A percentile compares a stretch with the other conserved stretches of the same genome.
These are phyloP conservation scores for Penicillium antarcticum DNA, from an alignment of 495 filamentous ascomycete species.

Conservation along the genomic window DNA sequence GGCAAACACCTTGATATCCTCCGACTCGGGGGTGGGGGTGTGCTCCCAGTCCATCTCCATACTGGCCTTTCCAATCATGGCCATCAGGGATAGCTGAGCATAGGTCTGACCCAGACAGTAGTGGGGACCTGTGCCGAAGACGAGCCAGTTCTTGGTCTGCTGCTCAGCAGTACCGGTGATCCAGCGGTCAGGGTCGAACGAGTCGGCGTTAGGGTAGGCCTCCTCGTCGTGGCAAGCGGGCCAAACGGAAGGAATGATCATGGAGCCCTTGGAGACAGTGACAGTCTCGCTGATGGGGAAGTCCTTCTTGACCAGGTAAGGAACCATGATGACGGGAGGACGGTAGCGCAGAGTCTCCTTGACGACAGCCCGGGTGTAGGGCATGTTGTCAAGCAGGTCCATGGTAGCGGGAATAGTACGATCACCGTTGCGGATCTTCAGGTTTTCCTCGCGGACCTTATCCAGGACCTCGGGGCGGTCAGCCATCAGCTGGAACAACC, in stretches of 20 bases:
- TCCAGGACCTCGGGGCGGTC: slow-evolving; percentile 90
- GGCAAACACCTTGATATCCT: slow-evolving; percentile 98
- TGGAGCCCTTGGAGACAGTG: slow-evolving; percentile 87
- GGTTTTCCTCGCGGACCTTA: slow-evolving; percentile 89
- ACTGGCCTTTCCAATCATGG: slow-evolving; percentile 93
- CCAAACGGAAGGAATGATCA: slow-evolving; percentile 90
- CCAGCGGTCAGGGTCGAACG: slow-evolving; percentile 86
- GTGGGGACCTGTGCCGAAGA: slow-evolving; percentile 94
- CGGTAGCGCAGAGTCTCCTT: slow-evolving; percentile 94
- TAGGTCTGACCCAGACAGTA: slow-evolving; percentile 97
- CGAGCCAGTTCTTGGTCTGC: slow-evolving; percentile 93
- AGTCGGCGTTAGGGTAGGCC: slow-evolving; percentile 84
- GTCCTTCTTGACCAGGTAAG: slow-evolving; percentile 89
- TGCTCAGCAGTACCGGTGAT: slow-evolving; percentile 86
- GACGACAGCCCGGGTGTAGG: slow-evolving; percentile 88
- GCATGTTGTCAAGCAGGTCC: slow-evolving; percentile 82
- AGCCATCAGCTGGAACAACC: slow-evolving; percentile 93
- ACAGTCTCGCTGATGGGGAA: slow-evolving; percentile 90
- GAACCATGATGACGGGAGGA: slow-evolving; percentile 96
- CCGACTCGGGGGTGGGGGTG: slow-evolving; percentile 70
- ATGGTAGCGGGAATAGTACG: slow-evolving; percentile 65
- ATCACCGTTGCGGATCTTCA: slow-evolving; percentile 74
- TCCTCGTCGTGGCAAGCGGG: slow-evolving; percentile 91
- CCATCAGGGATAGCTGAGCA: slow-evolving; percentile 82
- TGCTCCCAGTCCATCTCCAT: slow-evolving; percentile 90